phyloP scores from a whole-genome alignment of 345 rosid genomes.

The Aquilaria malaccensis region DNA sequence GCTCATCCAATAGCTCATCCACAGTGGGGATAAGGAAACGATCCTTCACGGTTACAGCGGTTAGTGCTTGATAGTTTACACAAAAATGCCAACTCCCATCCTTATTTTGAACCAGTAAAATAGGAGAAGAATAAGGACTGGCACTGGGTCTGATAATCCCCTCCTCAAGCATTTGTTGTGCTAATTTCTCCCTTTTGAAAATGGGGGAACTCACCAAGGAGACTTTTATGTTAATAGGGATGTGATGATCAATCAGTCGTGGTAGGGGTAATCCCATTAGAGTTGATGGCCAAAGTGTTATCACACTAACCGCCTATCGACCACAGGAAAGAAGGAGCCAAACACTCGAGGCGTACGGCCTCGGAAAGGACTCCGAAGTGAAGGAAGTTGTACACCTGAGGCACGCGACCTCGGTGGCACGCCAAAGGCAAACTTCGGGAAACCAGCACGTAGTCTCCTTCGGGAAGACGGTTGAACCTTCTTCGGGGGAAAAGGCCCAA shows the following conservation, averaged over 20 bases:
- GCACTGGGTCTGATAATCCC: neutral
- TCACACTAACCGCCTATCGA: no score
- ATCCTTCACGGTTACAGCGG: neutral
- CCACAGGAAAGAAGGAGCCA: no score
- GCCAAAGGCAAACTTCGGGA: no score
- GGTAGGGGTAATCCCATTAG: no score
- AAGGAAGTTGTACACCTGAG: no score
- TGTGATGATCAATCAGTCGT: neutral
- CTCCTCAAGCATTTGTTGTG: neutral
- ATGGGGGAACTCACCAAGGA: neutral
- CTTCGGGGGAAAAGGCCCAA: no score
- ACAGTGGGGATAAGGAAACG: neutral
- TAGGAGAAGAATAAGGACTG: neutral
- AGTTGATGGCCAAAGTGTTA: no score
- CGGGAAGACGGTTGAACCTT: no score
- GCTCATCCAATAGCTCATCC: neutral
- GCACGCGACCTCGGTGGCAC: no score
- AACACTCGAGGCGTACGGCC: no score
- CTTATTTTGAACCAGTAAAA: neutral
- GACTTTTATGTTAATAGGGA: neutral
- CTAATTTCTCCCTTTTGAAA: neutral
- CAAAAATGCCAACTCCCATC: neutral
- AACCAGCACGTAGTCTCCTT: no score
- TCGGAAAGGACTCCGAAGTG: no score
- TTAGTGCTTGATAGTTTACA: neutral